These are phyloP conservation scores for Sporothrix variecibatus DNA, from an alignment of 2,329 filamentous ascomycete genomes.

Conservation along the genomic window DNA sequence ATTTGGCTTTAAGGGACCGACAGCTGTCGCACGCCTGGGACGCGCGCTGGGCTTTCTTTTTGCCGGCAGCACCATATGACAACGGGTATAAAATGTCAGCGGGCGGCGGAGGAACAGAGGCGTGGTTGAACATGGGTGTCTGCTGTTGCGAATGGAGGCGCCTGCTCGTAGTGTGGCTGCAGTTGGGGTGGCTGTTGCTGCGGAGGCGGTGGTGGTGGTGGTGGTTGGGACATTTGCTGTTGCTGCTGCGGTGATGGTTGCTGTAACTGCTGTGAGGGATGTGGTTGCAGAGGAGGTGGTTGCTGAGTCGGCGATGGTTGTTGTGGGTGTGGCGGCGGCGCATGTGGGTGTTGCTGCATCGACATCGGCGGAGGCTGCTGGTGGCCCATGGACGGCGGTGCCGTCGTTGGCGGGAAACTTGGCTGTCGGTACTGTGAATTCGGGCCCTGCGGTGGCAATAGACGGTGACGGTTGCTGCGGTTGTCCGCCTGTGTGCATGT, in stretches of 20 bases:
- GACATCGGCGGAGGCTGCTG: neutral
- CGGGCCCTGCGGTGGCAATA: neutral
- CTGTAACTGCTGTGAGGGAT: constrained; percentile 34
- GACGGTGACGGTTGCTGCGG: neutral
- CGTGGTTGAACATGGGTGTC: constrained; percentile 36
- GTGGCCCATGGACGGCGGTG: neutral
- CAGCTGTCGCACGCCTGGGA: constrained; percentile 89
- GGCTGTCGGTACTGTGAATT: neutral
- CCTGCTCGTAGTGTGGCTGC: constrained; percentile 9
- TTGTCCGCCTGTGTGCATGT: neutral
- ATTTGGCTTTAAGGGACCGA: constrained; percentile 84
- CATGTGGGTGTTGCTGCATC: constrained; percentile 30
- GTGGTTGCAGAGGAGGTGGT: neutral
- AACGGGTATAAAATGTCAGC: constrained; percentile 47
- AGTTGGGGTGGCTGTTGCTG: constrained; percentile 11
- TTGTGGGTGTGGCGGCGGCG: constrained; percentile 42
- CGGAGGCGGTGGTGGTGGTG: constrained; percentile 40
- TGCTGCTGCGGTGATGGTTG: constrained; percentile 39
- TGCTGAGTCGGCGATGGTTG: constrained; percentile 44
- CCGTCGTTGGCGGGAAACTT: neutral
- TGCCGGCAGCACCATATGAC: constrained; percentile 47
- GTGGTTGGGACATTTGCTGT: constrained; percentile 45
- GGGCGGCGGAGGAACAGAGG: constrained; percentile 33
- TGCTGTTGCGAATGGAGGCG: constrained; percentile 38
- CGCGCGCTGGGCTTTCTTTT: constrained; percentile 66